Evolutionary conservation across 2,329 filamentous ascomycete genomes (phyloP).

Genomic region (Mollisia scopiformis): DNA sequence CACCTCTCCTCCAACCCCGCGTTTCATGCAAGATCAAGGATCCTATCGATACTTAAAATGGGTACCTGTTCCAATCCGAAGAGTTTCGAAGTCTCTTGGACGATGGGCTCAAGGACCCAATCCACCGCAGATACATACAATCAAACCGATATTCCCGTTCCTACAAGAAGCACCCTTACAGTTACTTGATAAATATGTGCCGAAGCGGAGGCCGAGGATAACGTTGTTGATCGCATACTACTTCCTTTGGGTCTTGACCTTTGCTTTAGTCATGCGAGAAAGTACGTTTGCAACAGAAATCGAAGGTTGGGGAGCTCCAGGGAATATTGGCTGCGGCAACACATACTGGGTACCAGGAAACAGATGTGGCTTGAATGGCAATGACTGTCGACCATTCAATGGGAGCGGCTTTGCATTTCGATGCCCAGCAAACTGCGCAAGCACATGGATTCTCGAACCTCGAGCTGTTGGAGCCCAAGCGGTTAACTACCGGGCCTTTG

Average conservation of each 20-base stretch:
- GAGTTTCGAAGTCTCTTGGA: slow-evolving; percentile 44
- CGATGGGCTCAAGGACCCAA: slow-evolving; percentile 60
- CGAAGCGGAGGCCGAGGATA: slow-evolving; percentile 60
- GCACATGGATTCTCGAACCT: slow-evolving; percentile 68
- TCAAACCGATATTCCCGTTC: slow-evolving; percentile 63
- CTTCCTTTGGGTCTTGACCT: slow-evolving; percentile 69
- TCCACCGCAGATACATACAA: slow-evolving; percentile 53
- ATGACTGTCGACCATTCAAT: slow-evolving; percentile 74
- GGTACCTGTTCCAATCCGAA: slow-evolving; percentile 60
- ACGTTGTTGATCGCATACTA: slow-evolving; percentile 62
- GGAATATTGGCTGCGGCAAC: slow-evolving; percentile 66
- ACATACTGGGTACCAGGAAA: slow-evolving; percentile 75
- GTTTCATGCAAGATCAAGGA: slow-evolving; percentile 60
- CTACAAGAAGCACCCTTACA: slow-evolving; percentile 69
- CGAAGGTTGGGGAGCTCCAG: slow-evolving; percentile 67
- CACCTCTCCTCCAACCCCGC: slow-evolving; percentile 53
- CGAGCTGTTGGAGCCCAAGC: slow-evolving; percentile 74
- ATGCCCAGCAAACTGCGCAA: slow-evolving; percentile 73
- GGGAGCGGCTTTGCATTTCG: slow-evolving; percentile 72
- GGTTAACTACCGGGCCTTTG: slow-evolving; percentile 64
- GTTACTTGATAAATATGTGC: slow-evolving; percentile 64
- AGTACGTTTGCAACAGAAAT: slow-evolving; percentile 64
- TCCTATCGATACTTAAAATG: slow-evolving; percentile 52
- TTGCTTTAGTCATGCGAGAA: slow-evolving; percentile 68
- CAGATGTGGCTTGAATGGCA: slow-evolving; percentile 73